A percentile compares a stretch with the other conserved stretches of the same genome.
These are phyloP conservation scores for Mycena leptocephala DNA, from an alignment of 768 basidiomycete species.

Conservation along the genomic window DNA sequence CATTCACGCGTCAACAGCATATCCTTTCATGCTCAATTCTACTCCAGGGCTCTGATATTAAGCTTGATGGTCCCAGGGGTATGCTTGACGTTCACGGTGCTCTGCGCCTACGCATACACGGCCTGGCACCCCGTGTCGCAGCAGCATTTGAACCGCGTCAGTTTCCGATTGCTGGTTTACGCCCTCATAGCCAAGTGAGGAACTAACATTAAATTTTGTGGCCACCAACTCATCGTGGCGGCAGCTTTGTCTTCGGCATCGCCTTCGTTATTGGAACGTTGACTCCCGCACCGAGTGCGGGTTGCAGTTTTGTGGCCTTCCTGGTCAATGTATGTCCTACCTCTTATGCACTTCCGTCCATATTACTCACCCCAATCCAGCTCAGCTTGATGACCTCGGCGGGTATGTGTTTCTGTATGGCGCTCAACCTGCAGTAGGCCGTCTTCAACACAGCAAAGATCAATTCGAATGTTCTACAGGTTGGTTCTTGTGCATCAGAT, in stretches of 20 bases:
- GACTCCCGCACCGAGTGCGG: neutral
- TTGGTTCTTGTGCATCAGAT: neutral
- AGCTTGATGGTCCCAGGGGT: neutral
- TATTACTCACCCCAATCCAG: too few species aligned
- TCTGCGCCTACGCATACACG: neutral
- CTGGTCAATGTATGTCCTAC: neutral
- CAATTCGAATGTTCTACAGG: neutral
- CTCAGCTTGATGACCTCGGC: conserved; percentile 1
- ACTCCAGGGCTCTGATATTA: neutral
- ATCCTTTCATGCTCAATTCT: neutral
- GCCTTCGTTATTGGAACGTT: neutral
- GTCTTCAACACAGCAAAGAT: too few species aligned
- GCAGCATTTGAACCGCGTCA: conserved; percentile 12
- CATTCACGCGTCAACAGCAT: neutral
- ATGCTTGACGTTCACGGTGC: neutral
- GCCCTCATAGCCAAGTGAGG: conserved; percentile 8
- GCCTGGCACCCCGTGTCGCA: neutral
- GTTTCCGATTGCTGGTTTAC: conserved; percentile 12
- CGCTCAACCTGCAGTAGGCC: conserved; percentile 8
- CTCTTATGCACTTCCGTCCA: too few species aligned
- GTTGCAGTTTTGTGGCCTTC: neutral
- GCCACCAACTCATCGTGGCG: neutral
- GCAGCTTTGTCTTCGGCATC: neutral
- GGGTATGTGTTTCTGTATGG: conserved; percentile 19
- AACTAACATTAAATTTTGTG: too few species aligned